Conservation (phyloP, 768 basidiomycete species). For the Podaxis sp. region DNA sequence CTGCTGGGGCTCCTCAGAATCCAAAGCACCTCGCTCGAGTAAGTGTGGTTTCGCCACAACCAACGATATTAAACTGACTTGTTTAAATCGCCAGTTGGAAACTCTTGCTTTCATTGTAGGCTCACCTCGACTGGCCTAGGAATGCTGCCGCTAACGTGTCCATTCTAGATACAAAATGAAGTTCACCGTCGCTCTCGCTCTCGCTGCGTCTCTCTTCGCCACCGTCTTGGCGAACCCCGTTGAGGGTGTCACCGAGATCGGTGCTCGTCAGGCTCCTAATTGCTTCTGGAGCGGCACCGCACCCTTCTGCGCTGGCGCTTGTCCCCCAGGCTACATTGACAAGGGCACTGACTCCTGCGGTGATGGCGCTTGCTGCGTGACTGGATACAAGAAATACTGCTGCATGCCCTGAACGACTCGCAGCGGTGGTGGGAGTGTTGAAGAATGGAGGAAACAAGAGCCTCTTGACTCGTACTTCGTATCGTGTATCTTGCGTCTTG, state of each 20-base stretch:
- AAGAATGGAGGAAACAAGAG: background rate
- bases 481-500: background rate
- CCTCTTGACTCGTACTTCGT: background rate
- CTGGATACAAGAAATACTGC: background rate
- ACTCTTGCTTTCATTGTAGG: no score
- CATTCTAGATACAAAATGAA: background rate
- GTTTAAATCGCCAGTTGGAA: no score
- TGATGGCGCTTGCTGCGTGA: background rate
- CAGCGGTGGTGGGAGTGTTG: background rate
- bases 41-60: no score
- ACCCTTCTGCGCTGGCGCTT: background rate
- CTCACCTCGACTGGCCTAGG: no score
- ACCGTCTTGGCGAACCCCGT: background rate
- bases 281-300: background rate
- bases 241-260: background rate
- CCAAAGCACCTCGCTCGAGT: no score
- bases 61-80: no score
- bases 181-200: background rate
- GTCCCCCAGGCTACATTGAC: background rate
- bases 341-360: background rate
- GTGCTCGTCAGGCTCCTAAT: background rate
- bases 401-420: background rate
- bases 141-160: no score
- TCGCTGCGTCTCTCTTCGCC: background rate
- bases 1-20: no score